Conservation (phyloP, 2,329 filamentous ascomycete species). For the Arthrobotrys sinensis region DNA sequence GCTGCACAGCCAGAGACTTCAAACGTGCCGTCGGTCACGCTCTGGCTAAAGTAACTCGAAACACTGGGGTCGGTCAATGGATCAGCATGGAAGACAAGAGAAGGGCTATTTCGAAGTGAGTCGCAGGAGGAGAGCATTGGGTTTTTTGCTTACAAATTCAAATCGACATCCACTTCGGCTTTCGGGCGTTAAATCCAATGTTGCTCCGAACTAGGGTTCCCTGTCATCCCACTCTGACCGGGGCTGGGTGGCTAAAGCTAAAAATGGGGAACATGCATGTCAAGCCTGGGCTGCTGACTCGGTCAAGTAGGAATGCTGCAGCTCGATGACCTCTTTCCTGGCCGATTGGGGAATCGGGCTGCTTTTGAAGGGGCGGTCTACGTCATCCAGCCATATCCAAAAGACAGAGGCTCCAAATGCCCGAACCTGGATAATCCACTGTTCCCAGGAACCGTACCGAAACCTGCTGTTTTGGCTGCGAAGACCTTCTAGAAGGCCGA, state of each 20-base stretch:
- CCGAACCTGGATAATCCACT: conserved; percentile 23
- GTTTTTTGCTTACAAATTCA: conserved; percentile 59
- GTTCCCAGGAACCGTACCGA: conserved; percentile 40
- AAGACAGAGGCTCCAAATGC: neutral
- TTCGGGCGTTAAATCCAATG: conserved; percentile 61
- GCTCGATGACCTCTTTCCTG: conserved; percentile 12
- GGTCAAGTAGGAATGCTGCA: conserved; percentile 30
- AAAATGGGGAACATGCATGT: conserved; percentile 39
- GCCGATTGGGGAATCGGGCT: conserved; percentile 14
- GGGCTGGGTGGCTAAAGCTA: conserved; percentile 44
- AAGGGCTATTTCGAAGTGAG: conserved; percentile 27
- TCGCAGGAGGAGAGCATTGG: conserved; percentile 22
- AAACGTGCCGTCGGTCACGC: conserved; percentile 16
- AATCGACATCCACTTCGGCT: conserved; percentile 53
- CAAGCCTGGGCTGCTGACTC: conserved; percentile 42
- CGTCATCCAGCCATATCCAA: conserved; percentile 33
- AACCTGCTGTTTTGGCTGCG: conserved; percentile 46
- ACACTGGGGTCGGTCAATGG: conserved; percentile 55
- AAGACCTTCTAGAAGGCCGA: conserved; percentile 52
- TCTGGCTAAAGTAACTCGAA: conserved; percentile 61
- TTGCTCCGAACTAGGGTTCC: conserved; percentile 58
- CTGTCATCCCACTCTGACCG: conserved; percentile 12
- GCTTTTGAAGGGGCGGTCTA: conserved; percentile 6
- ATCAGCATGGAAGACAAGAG: conserved; percentile 52
- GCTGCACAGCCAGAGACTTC: conserved; percentile 4